A percentile compares a stretch with the other conserved stretches of the same genome.
phyloP scores from a whole-genome alignment of 2,329 filamentous ascomycete species.

The Trichoderma asperellum region DNA sequence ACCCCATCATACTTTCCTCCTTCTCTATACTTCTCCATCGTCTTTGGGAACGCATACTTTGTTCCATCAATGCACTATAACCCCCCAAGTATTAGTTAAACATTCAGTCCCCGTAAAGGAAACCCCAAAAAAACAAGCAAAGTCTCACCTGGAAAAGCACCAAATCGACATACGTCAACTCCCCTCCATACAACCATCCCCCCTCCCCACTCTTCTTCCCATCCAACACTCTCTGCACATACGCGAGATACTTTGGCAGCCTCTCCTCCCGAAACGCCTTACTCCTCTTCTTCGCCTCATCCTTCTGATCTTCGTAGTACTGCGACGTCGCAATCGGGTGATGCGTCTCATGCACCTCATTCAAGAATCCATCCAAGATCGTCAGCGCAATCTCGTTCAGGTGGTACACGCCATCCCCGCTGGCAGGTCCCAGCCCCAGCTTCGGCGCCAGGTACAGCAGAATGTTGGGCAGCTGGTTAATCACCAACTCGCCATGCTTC shows the following conservation, averaged over 20 bases:
- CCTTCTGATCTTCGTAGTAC: conserved; percentile 78
- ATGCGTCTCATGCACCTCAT: conserved; percentile 76
- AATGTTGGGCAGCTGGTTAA: conserved; percentile 75
- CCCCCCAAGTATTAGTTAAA: conserved; percentile 15
- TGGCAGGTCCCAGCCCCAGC: conserved; percentile 57
- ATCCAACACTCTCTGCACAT: conserved; percentile 69
- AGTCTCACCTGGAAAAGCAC: conserved; percentile 69
- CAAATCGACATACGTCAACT: conserved; percentile 72
- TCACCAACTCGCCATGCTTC: conserved; percentile 61
- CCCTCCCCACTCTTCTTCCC: conserved; percentile 58
- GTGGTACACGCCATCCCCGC: conserved; percentile 53
- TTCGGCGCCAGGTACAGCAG: conserved; percentile 68
- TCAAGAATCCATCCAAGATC: conserved; percentile 69
- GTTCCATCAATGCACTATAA: conserved; percentile 59
- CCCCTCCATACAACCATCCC: conserved; percentile 67
- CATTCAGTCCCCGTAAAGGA: too few relatives aligned
- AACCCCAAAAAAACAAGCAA: neutral
- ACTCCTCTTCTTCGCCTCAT: conserved; percentile 62
- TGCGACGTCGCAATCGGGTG: conserved; percentile 65
- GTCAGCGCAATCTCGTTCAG: conserved; percentile 69
- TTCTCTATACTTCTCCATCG: conserved; percentile 58
- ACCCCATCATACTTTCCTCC: conserved; percentile 62
- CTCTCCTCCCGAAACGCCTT: conserved; percentile 62
- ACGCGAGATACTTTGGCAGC: conserved; percentile 72
- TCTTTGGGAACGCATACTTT: conserved; percentile 71